These are phyloP conservation scores for Hemileccinum rubropunctum DNA, from an alignment of 768 basidiomycete species.

Conservation along the genomic window DNA sequence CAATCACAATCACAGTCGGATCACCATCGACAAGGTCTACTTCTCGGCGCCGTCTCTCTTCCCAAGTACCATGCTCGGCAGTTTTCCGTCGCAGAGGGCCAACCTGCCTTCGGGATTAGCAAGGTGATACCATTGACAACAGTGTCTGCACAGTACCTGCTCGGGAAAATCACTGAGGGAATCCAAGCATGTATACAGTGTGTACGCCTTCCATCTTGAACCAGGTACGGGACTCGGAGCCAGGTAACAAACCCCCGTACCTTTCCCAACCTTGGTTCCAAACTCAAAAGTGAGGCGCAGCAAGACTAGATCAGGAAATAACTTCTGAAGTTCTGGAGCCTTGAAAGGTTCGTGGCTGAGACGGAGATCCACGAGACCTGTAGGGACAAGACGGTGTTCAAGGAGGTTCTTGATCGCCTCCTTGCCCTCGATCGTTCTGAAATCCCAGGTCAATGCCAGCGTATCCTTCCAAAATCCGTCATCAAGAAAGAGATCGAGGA, in stretches of 20 bases:
- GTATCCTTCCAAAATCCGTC: slow-evolving; percentile 51
- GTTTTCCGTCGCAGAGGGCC: slow-evolving; percentile 42
- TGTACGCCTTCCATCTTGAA: slow-evolving; percentile 56
- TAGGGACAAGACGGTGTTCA: slow-evolving; percentile 34
- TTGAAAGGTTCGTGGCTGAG: slow-evolving; percentile 25
- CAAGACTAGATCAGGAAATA: slow-evolving; percentile 57
- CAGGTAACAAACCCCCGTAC: slow-evolving; percentile 52
- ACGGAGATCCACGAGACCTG: slow-evolving; percentile 14
- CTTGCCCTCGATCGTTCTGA: slow-evolving; percentile 46
- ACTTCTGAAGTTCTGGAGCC: slow-evolving; percentile 34
- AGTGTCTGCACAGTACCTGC: slow-evolving; percentile 23
- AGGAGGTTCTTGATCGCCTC: slow-evolving; percentile 39
- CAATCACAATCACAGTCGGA: slow-evolving; percentile 62
- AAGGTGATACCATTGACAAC: too few relatives aligned
- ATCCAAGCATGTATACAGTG: slow-evolving; percentile 58
- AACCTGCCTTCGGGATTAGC: slow-evolving; percentile 11
- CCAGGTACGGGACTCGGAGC: slow-evolving; percentile 43
- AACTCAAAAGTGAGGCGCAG: slow-evolving; percentile 57
- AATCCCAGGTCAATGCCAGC: slow-evolving; percentile 53
- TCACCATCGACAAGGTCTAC: slow-evolving; percentile 45
- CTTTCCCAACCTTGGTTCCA: slow-evolving; percentile 45
- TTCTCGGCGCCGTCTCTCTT: slow-evolving; percentile 40
- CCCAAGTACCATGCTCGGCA: slow-evolving; percentile 57
- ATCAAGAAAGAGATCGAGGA: slow-evolving; percentile 28
- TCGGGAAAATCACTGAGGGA: slow-evolving; percentile 56